Evolutionary conservation across 139 green algal genomes (phyloP), one percentile per base, ranked within the genome.

Genomic region (Auxenochlorella pyrenoidosa): DNA sequence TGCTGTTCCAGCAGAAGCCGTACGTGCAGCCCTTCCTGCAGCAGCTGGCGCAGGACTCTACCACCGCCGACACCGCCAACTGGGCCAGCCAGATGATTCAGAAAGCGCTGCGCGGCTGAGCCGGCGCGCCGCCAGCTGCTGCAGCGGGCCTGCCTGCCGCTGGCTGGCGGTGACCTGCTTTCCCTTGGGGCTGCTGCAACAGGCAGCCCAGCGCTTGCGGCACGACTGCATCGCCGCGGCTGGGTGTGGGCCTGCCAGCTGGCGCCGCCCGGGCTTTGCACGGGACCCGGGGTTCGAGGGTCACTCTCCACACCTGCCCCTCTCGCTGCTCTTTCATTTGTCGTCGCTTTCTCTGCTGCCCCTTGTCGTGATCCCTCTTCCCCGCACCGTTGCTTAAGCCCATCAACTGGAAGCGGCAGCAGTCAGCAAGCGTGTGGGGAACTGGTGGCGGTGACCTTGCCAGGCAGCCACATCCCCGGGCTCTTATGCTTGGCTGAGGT

Each of bases 1-100:
- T 77, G 40, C 66, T 91, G 3, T 93, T 95, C 82, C 71, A 89
- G 71, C 79, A 91, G 71, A 92, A 92, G 89, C 73, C 82, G 4
- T 92, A 83, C n/a, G 84, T 93, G 38, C 43, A 79, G 40, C 34
- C 83, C n/a, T 91, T 95, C 51, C 51, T 95, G 44, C 54, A 82
- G 78, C 77, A 90, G 65, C 86, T 85, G 43, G 41, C n/a, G 12
- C 75, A 86, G 44, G 80, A 88, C 71, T 59, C 58, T 1, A 34
- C 63, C 41, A 79, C 75, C 0, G 36, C 66, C 19, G 85, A 90
- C 71, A 90, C 79, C 16, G 89, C 86, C 63, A 71, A 76, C 54
- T 92, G 89, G 89, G 86, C 89, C 28, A 44, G 24, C 30, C 70
- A 86, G 75, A 87, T 90, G 86, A 85, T 92, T 21, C 40, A 79